These are phyloP conservation scores for Balakata baccata DNA, from an alignment of 345 rosid species.

Conservation along the genomic window DNA sequence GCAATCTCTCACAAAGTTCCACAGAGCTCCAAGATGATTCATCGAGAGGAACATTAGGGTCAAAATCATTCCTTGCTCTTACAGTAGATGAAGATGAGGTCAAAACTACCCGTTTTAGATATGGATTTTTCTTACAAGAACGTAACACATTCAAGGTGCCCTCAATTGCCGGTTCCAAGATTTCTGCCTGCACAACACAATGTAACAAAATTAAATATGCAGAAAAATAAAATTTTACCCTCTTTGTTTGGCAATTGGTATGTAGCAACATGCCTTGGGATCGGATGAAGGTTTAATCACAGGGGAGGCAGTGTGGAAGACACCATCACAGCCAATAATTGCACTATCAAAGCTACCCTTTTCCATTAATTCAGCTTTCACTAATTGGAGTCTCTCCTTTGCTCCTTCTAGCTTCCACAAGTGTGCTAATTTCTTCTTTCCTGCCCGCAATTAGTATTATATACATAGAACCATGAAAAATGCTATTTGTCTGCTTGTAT, in stretches of 20 bases:
- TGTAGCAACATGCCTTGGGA: slow-evolving; percentile 55
- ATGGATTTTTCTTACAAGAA: slow-evolving; percentile 67
- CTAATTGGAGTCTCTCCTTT: slow-evolving; percentile 67
- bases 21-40: slow-evolving; percentile 87
- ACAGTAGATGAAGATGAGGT: slow-evolving; percentile 85
- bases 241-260: no score
- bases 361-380: slow-evolving; percentile 70
- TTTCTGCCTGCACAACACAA: slow-evolving; percentile 51
- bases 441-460: slow-evolving; percentile 24
- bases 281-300: slow-evolving; percentile 66
- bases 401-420: slow-evolving; percentile 82
- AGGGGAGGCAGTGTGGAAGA: slow-evolving; percentile 95
- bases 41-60: slow-evolving; percentile 59
- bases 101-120: slow-evolving; percentile 66
- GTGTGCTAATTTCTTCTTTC: slow-evolving; percentile 63
- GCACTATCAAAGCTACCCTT: slow-evolving; percentile 81
- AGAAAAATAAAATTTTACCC: background rate
- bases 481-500: no score
- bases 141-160: slow-evolving; percentile 82
- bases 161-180: slow-evolving; percentile 69
- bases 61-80: slow-evolving; percentile 64
- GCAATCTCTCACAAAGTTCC: slow-evolving; percentile 62
- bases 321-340: slow-evolving; percentile 72
- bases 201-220: background rate
- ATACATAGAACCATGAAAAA: no score